phyloP scores from a whole-genome alignment of 1,284 basidiomycete genomes.

The Pseudozyma sp. region DNA sequence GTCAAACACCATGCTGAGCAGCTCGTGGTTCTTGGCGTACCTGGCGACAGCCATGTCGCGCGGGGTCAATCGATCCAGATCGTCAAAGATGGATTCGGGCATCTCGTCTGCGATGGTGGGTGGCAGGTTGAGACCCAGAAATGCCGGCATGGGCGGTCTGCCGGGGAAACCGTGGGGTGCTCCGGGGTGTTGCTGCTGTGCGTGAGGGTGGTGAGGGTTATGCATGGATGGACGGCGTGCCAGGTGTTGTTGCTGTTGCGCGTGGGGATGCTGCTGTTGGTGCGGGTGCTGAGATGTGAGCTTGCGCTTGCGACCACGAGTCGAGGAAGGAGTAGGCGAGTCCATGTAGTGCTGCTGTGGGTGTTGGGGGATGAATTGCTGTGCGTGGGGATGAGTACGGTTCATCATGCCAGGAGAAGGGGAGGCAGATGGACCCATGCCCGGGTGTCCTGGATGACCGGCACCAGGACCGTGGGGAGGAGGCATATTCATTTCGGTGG shows the following conservation, averaged over 20 bases:
- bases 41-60: constrained; percentile 63
- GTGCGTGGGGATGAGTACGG: constrained; percentile 32
- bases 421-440: constrained; percentile 21
- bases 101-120: constrained; percentile 49
- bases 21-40: constrained; percentile 65
- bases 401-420: constrained; percentile 43
- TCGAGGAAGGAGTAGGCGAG: constrained; percentile 32
- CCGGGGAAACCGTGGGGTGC: constrained; percentile 18
- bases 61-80: constrained; percentile 60
- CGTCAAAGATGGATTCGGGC: constrained; percentile 55
- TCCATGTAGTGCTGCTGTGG: constrained; percentile 41
- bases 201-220: constrained; percentile 21
- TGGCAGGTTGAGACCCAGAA: constrained; percentile 45
- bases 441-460: constrained; percentile 35
- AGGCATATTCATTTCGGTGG: constrained; percentile 39
- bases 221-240: constrained; percentile 36
- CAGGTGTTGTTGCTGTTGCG: constrained; percentile 17
- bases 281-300: constrained; percentile 32
- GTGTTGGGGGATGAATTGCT: constrained; percentile 35
- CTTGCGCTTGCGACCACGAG: constrained; percentile 45
- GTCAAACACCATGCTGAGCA: constrained; percentile 63
- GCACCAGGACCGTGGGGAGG: constrained; percentile 40
- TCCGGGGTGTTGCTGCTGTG: constrained; percentile 11
- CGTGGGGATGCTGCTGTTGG: constrained; percentile 12
- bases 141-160: constrained; percentile 20